These are phyloP conservation scores for Fomitopsis betulina DNA, from an alignment of 1,284 basidiomycete species.

Conservation along the genomic window DNA sequence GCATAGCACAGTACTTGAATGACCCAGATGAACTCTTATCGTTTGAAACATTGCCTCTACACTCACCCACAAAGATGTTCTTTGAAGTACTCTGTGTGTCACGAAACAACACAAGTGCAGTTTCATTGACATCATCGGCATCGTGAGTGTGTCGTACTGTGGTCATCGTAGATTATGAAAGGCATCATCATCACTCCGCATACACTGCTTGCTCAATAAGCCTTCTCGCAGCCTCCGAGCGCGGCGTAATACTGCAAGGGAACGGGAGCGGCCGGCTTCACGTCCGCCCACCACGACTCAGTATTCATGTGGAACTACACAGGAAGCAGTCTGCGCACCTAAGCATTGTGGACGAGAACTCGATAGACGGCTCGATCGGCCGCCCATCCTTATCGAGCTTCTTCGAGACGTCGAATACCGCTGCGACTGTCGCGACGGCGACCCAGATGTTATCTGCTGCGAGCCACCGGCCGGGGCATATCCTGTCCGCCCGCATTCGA, in stretches of 20 bases:
- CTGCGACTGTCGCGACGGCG: slow-evolving; percentile 22
- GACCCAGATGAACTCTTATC: too few relatives aligned
- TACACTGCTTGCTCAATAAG: slow-evolving; percentile 26
- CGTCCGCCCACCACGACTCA: neutral
- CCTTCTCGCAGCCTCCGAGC: slow-evolving; percentile 28
- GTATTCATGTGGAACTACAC: neutral
- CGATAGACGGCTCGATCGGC: slow-evolving; percentile 19
- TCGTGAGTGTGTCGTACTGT: neutral
- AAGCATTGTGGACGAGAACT: slow-evolving; percentile 18
- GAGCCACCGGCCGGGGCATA: slow-evolving; percentile 27
- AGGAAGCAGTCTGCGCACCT: slow-evolving; percentile 9
- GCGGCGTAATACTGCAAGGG: slow-evolving; percentile 35
- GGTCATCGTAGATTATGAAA: neutral
- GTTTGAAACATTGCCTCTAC: too few relatives aligned
- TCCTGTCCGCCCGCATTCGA: slow-evolving; percentile 7
- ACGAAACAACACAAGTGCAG: neutral
- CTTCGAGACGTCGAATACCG: slow-evolving; percentile 26
- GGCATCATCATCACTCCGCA: neutral
- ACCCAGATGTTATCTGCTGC: slow-evolving; percentile 29
- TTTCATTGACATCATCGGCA: neutral
- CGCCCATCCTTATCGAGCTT: slow-evolving; percentile 20
- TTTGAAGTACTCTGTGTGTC: too few relatives aligned
- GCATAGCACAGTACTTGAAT: too few relatives aligned
- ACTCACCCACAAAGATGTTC: too few relatives aligned
- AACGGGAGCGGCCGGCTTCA: slow-evolving; percentile 36